A percentile compares a stretch with the other conserved stretches of the same genome.
These are phyloP conservation scores for Dentipellis fragilis DNA, from an alignment of 768 basidiomycete species.

Conservation along the genomic window DNA sequence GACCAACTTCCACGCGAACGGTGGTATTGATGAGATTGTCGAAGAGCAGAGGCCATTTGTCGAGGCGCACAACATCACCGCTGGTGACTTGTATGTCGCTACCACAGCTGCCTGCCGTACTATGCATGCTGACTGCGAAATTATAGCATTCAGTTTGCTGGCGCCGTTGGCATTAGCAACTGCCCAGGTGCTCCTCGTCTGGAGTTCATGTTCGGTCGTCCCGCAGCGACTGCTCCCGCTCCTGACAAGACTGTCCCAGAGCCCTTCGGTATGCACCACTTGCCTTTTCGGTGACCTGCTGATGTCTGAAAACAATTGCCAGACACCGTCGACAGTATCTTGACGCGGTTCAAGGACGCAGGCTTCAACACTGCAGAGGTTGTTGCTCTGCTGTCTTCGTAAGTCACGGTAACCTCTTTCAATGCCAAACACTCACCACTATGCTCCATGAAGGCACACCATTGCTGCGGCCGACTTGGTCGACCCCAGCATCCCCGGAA, in stretches of 20 bases:
- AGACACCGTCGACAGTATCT: slow-evolving; percentile 17
- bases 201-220: slow-evolving; percentile 24
- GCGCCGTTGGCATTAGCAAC: slow-evolving; percentile 23
- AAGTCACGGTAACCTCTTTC: slow-evolving; percentile 4
- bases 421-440: background rate
- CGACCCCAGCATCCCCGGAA: slow-evolving; percentile 17
- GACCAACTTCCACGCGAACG: slow-evolving; percentile 14
- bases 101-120: background rate
- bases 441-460: slow-evolving; percentile 6
- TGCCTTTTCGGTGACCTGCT: background rate
- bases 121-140: background rate
- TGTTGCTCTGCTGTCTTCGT: slow-evolving; percentile 27
- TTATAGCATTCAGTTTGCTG: slow-evolving; percentile 24
- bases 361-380: slow-evolving; percentile 23
- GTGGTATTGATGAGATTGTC: slow-evolving; percentile 13
- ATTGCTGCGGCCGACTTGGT: slow-evolving; percentile 17
- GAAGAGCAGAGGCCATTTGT: slow-evolving; percentile 26
- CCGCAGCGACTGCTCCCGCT: slow-evolving; percentile 17
- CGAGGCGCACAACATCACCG: slow-evolving; percentile 24
- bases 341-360: slow-evolving; percentile 25
- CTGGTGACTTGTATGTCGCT: slow-evolving; percentile 36
- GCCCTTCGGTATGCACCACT: slow-evolving; percentile 14
- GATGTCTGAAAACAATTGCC: background rate
- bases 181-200: slow-evolving; percentile 26
- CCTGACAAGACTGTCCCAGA: slow-evolving; percentile 27